Evolutionary conservation across 805 yeast genomes (phyloP), one percentile per base, ranked within the genome.

Genomic region (Metschnikowia proteae): DNA sequence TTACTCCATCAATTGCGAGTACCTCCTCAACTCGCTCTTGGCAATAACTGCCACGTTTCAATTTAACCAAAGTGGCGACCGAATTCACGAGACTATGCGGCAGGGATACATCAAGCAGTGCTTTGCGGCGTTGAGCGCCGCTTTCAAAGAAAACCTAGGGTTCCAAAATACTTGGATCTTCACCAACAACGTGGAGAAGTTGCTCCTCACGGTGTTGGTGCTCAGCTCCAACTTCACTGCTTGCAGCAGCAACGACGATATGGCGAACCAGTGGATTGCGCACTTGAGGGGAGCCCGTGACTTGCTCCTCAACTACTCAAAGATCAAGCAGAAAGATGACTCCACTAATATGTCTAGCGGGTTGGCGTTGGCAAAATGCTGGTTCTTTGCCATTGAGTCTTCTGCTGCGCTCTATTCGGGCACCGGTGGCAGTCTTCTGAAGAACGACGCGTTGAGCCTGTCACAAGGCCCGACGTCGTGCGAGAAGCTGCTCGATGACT

Each of bases 21-120:
- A 59, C 43, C 49, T 63, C 27, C 50, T 63, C 26, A 53, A 62
- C 13, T 48, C 64, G 40, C 45, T 63, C 22, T 50, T 63, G 36
- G 64, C 65, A 32, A 56, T 62, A 25, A 52, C 59, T 42, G 66
- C 67, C 31, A 60, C 64, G n/a, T 61, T 63, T 47, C 60, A 59
- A 49, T 61, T 52, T 52, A 60, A 60, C 44, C 58, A 55, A 17
- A 59, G 61, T 5, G 60, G 64, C 27, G 55, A 55, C 10, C 42
- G 39, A 38, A 43, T 50, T 30, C 66, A 63, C 48, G 62, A 58
- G 22, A n/a, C 32, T 4, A 56, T 55, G 38, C 53, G 62, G 7
- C 55, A 53, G 35, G 53, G 51, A 32, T 63, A 63, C 51, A 48
- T 54, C 9, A 48, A 54, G 17, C 55, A 53, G 43, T 63, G 67